Conservation (phyloP, 2,329 filamentous ascomycete species). For the Seiridium unicorne region DNA sequence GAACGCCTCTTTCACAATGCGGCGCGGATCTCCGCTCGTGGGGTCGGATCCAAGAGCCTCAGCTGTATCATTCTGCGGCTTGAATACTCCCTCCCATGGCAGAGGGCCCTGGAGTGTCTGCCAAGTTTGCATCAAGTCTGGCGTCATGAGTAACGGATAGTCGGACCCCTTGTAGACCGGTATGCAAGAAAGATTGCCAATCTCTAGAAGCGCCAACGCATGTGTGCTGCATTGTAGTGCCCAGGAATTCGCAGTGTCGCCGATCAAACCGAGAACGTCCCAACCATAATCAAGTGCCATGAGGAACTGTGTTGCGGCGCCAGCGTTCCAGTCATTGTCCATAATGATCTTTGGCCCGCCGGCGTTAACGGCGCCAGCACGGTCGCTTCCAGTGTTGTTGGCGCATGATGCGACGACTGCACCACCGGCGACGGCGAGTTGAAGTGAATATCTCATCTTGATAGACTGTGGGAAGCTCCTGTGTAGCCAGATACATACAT, state of each 20-base stretch:
- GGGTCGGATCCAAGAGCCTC: constrained; percentile 40
- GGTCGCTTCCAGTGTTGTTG: not conserved
- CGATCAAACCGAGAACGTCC: constrained; percentile 38
- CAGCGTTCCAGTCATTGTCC: constrained; percentile 44
- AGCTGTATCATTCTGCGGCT: constrained; percentile 37
- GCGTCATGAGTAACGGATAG: constrained; percentile 45
- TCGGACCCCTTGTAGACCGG: constrained; percentile 45
- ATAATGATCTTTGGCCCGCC: constrained; percentile 28
- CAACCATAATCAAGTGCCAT: constrained; percentile 41
- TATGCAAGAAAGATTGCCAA: constrained; percentile 44
- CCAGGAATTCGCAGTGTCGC: constrained; percentile 44
- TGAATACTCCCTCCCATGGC: constrained; percentile 43
- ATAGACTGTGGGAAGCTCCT: not conserved
- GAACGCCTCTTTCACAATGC: constrained; percentile 39
- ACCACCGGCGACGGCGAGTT: not conserved
- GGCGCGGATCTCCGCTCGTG: constrained; percentile 40
- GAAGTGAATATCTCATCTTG: not conserved
- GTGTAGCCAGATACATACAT: not conserved
- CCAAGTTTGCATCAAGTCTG: constrained; percentile 41
- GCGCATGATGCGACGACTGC: not conserved
- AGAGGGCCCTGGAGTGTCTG: constrained; percentile 40
- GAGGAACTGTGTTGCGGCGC: constrained; percentile 41
- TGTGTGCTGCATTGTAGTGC: constrained; percentile 42
- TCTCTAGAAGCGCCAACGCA: constrained; percentile 43
- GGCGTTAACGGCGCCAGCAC: constrained; percentile 5